Evolutionary conservation across 2,329 filamentous ascomycete species (phyloP).

Genomic region (Bipolaris zeicola): DNA sequence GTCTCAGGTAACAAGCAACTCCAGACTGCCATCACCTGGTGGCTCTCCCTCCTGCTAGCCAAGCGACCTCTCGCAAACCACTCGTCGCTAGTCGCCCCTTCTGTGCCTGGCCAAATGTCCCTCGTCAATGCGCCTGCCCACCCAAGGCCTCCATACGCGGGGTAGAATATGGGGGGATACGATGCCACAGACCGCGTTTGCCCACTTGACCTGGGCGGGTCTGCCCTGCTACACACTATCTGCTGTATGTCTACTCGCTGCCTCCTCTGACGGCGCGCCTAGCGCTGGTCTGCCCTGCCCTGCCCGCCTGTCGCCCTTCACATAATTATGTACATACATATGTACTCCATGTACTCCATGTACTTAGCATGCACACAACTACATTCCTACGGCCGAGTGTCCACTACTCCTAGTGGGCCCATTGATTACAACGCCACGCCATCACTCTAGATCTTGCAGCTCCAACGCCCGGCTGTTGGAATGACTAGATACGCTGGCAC

Average conservation of each 20-base stretch:
- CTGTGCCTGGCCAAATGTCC: conserved; percentile 27
- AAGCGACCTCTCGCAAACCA: conserved; percentile 15
- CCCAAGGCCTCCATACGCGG: conserved; percentile 21
- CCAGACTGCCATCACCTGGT: conserved; percentile 33
- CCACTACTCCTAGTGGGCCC: conserved; percentile 1
- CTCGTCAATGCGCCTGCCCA: conserved; percentile 16
- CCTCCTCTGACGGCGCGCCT: too few relatives aligned
- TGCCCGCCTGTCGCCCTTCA: too few relatives aligned
- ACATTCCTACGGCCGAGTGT: not conserved
- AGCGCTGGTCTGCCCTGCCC: too few relatives aligned
- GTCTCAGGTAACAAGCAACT: conserved; percentile 36
- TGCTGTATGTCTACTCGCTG: not conserved
- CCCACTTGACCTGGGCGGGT: conserved; percentile 2
- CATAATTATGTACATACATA: too few relatives aligned
- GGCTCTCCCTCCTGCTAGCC: conserved; percentile 24
- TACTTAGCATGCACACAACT: too few relatives aligned
- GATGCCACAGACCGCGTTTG: conserved; percentile 8
- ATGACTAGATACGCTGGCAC: conserved; percentile 3
- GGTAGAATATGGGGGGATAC: conserved; percentile 25
- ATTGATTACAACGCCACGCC: conserved; percentile 9
- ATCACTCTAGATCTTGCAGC: not conserved
- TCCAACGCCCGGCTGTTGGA: not conserved
- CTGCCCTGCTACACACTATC: not conserved
- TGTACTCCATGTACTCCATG: too few relatives aligned
- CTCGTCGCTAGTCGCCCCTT: conserved; percentile 17